Evolutionary conservation across 179 eudicot genomes (phyloP), one percentile per base, ranked within the genome.

Genomic region (Actinidia arguta): DNA sequence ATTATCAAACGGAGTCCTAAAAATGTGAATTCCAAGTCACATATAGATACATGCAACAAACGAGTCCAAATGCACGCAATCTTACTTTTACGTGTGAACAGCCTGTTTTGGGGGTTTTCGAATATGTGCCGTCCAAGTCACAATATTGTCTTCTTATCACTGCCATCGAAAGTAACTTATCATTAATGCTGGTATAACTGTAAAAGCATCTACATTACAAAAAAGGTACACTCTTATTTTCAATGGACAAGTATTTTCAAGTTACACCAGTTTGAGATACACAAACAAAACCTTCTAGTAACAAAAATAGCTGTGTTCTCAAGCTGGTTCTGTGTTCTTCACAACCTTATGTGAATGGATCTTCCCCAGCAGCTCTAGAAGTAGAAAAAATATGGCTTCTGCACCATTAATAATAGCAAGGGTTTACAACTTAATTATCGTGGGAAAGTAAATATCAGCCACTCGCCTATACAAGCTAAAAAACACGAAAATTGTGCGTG

Each of bases 301-400:
- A 14, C 22, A 52, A 14, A 22, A 47, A 58, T 10, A 52, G 44
- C 52, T 8, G 31, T 16, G 69, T 64, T 46, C 72, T 2, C 36
- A 31, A 75, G 3, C 63, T 44, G 8, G 59, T 48, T 59, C 68
- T 58, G 61, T 46, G 78, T 78, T 74, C 78, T 25, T 31, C 22
- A 74, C 25, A 36, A 74, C 20, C 22, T 74, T 52, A 17, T 36
- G 47, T 39, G 5, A 22, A 24, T 52, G 62, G 62, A 36, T 48
- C 72, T 48, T 62, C 72, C 47, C 73, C 51, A 48, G 78, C 59
- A 58, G 42, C 18, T 69, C 78, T 46, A 58, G 55, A 69, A 25
- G 58, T 12, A 54, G 75, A 54, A 78, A 2, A 80, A 68, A 39
- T 80, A 80, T 70, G 52, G 56, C 67, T 59, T 50, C 47, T 47